These are phyloP conservation scores for Penicillium antarcticum DNA, from an alignment of 495 filamentous ascomycete species.

Conservation along the genomic window DNA sequence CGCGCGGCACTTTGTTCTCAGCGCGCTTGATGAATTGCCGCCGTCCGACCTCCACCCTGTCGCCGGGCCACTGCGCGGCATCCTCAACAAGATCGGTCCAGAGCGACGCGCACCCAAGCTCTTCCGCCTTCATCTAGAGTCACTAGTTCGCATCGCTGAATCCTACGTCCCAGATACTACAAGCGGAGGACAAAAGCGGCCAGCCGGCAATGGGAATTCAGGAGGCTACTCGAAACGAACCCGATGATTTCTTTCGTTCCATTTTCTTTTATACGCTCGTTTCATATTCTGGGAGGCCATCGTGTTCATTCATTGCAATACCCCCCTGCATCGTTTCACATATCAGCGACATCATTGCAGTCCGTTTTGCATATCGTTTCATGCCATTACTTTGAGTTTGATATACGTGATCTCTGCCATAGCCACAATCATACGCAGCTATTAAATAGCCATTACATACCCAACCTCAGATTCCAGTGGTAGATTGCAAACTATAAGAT, in stretches of 20 bases:
- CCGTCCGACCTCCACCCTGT: conserved; percentile 31
- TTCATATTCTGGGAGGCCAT: conserved; percentile 20
- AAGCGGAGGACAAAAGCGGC: conserved; percentile 34
- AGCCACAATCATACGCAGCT: background rate
- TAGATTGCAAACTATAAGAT: background rate
- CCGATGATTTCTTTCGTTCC: conserved; percentile 15
- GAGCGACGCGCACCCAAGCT: conserved; percentile 33
- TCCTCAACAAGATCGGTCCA: conserved; percentile 35
- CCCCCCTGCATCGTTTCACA: conserved; percentile 14
- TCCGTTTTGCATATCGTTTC: conserved; percentile 3
- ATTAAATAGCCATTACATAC: background rate
- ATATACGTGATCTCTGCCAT: background rate
- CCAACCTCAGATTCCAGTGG: background rate
- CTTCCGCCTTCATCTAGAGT: conserved; percentile 33
- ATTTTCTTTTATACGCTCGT: conserved; percentile 2
- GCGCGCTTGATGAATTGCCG: conserved; percentile 37
- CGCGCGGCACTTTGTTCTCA: conserved; percentile 39
- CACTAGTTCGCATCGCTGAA: conserved; percentile 31
- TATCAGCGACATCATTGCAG: background rate
- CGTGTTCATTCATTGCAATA: conserved; percentile 27
- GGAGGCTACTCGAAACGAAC: conserved; percentile 33
- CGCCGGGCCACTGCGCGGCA: conserved; percentile 27
- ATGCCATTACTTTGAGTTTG: conserved; percentile 2
- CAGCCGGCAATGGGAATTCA: conserved; percentile 24
- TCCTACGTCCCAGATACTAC: conserved; percentile 9